A percentile compares a stretch with the other conserved stretches of the same genome.
phyloP scores from a whole-genome alignment of 1,284 basidiomycete species.

The Tremellales sp. region DNA sequence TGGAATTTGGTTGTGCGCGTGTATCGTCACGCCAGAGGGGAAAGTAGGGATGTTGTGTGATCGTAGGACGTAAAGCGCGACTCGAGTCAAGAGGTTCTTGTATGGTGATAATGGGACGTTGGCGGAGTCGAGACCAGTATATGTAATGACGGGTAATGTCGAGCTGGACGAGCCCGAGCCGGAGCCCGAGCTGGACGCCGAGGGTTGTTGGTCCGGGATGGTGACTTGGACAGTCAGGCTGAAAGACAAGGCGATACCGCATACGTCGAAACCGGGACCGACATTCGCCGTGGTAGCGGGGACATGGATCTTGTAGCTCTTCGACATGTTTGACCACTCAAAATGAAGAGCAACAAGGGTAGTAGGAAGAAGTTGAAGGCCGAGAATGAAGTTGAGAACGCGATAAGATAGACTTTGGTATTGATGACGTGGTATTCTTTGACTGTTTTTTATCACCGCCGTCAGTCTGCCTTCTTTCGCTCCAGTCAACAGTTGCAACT shows the following conservation, averaged over 20 bases:
- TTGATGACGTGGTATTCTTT: neutral
- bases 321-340: no score
- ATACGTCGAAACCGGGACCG: slow-evolving; percentile 97
- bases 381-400: no score
- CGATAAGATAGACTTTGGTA: no score
- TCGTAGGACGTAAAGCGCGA: slow-evolving; percentile 93
- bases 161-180: slow-evolving; percentile 18
- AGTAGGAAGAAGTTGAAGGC: no score
- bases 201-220: slow-evolving; percentile 30
- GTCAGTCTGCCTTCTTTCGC: no score
- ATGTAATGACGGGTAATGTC: slow-evolving; percentile 64
- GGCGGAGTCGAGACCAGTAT: slow-evolving; percentile 81
- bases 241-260: slow-evolving; percentile 91
- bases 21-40: slow-evolving; percentile 67
- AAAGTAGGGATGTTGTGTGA: slow-evolving; percentile 72
- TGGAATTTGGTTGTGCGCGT: slow-evolving; percentile 88
- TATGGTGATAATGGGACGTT: slow-evolving; percentile 93
- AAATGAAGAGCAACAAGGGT: no score
- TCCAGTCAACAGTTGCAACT: no score
- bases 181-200: slow-evolving; percentile 35
- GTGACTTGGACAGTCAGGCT: slow-evolving; percentile 74
- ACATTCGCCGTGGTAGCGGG: slow-evolving; percentile 98
- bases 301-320: slow-evolving; percentile 64
- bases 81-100: slow-evolving; percentile 96
- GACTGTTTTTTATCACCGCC: no score